Percentiles rank a stretch among this genome's conserved stretches.
Conservation (phyloP, 306 rosid species). For the Acacia melanoxylon region DNA sequence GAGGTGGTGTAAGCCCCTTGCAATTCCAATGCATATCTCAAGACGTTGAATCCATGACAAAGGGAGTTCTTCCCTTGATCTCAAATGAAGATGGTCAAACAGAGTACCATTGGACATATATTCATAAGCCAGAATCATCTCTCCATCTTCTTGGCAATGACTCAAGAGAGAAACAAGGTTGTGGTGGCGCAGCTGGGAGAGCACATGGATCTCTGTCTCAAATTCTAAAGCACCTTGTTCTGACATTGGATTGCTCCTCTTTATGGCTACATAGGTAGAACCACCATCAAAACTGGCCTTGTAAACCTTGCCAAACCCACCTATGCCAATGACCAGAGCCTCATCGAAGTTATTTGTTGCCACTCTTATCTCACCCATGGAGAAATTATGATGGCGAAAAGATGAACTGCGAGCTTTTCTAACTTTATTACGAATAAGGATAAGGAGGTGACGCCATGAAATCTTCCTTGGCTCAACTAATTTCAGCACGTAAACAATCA, state of each 20-base stretch:
- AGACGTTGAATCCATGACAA: constrained; percentile 47
- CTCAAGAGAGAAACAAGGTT: constrained; percentile 41
- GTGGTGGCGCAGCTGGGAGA: constrained; percentile 35
- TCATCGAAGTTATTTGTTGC: constrained; percentile 40
- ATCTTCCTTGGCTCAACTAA: constrained; percentile 10
- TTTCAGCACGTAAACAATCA: constrained; percentile 6
- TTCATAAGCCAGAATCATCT: constrained; percentile 48
- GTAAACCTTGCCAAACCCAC: constrained; percentile 45
- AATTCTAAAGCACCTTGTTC: constrained; percentile 45
- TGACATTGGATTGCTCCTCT: constrained; percentile 36
- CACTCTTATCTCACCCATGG: constrained; percentile 29
- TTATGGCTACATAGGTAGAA: constrained; percentile 35
- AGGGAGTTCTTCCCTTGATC: constrained; percentile 26
- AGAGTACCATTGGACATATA: constrained; percentile 41
- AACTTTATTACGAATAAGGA: not conserved
- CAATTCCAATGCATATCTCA: constrained; percentile 46
- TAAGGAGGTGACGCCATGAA: constrained; percentile 14
- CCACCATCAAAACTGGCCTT: constrained; percentile 33
- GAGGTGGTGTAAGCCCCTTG: constrained; percentile 43
- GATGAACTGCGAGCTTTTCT: constrained; percentile 2
- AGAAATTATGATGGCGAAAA: not conserved
- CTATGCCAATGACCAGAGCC: constrained; percentile 26
- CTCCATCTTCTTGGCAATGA: constrained; percentile 48
- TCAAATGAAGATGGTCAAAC: constrained; percentile 35
- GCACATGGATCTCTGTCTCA: constrained; percentile 37